These are phyloP conservation scores for Ophiocordyceps polyrhachis-furcata DNA, from an alignment of 2,329 filamentous ascomycete species.

Conservation along the genomic window DNA sequence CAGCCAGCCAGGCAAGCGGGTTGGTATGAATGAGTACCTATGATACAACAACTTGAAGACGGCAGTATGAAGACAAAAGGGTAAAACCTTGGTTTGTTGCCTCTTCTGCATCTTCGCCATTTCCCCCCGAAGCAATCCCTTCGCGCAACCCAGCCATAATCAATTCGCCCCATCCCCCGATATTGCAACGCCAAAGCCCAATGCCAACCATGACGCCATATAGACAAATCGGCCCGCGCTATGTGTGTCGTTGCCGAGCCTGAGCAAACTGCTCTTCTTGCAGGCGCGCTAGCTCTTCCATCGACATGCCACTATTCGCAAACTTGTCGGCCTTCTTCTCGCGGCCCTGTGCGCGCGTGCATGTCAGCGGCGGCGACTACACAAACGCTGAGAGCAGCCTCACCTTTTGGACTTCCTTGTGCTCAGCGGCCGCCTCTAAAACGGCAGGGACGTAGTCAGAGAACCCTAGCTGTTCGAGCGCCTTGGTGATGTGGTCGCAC, in stretches of 20 bases:
- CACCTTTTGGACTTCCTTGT: constrained; percentile 87
- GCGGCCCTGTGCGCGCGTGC: constrained; percentile 43
- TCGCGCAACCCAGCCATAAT: neutral
- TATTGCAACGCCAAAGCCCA: constrained; percentile 15
- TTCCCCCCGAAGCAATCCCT: neutral
- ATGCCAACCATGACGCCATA: constrained; percentile 12
- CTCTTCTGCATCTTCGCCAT: no score
- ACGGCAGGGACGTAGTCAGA: constrained; percentile 81
- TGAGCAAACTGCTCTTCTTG: constrained; percentile 84
- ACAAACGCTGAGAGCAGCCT: neutral
- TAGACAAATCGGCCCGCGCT: constrained; percentile 1
- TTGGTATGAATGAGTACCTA: neutral
- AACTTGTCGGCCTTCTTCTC: constrained; percentile 98
- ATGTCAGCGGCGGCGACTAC: neutral
- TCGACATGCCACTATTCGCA: constrained; percentile 77
- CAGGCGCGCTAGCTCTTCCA: constrained; percentile 74
- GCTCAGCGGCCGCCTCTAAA: constrained; percentile 68
- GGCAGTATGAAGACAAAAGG: no score
- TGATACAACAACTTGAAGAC: neutral
- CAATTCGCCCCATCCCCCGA: neutral
- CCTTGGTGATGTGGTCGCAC: constrained; percentile 92
- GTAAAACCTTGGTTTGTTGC: no score
- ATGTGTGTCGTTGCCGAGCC: constrained; percentile 28
- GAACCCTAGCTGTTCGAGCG: constrained; percentile 82
- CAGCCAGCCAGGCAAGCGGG: neutral